Conservation (phyloP, 176 grass and related monocot genomes). For the Carex cristatella region DNA sequence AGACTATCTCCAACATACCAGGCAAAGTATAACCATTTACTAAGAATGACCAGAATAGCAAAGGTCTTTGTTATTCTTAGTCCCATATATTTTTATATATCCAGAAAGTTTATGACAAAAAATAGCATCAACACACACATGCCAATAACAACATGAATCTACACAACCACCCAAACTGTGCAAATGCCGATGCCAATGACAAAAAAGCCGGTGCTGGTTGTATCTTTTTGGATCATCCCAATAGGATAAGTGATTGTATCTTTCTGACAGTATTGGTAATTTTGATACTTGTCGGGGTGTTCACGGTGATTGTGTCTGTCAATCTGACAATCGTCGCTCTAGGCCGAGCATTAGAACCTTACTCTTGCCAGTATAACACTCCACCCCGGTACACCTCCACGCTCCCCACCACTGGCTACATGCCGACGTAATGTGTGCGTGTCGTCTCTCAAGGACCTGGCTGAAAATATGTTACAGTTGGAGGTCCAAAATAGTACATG, state of each 20-base stretch:
- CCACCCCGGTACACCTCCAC: background rate
- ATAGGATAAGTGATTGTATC: background rate
- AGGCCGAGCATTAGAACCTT: background rate
- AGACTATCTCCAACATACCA: background rate
- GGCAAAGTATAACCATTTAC: background rate
- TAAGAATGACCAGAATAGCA: background rate
- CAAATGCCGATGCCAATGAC: background rate
- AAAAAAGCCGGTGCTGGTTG: background rate
- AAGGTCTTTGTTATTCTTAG: background rate
- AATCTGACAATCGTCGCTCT: background rate
- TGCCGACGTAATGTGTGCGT: background rate
- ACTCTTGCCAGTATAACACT: background rate
- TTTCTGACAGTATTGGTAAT: background rate
- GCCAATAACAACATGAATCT: background rate
- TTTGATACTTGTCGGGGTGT: background rate
- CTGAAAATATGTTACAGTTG: background rate
- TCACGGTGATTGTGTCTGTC: background rate
- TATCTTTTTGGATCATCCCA: background rate
- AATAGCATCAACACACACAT: background rate
- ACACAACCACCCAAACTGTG: background rate
- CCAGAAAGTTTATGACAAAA: background rate
- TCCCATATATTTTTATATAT: background rate
- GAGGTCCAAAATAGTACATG: background rate
- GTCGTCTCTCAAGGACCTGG: background rate
- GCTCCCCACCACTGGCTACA: background rate